phyloP scores from a whole-genome alignment of 2,329 filamentous ascomycete genomes.

The Colletotrichum siamense region DNA sequence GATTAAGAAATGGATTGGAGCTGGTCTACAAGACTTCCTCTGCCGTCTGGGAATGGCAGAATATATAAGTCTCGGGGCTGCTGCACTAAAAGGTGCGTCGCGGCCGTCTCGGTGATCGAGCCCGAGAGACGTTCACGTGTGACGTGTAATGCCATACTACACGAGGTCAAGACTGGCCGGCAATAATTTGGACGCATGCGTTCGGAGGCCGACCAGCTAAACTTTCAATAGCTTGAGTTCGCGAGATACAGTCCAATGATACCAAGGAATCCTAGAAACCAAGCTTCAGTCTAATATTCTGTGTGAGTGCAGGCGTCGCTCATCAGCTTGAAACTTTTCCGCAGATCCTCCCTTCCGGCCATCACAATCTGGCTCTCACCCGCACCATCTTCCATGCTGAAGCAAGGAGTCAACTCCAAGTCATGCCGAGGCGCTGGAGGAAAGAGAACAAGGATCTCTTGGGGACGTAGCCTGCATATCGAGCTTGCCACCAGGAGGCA shows the following conservation, averaged over 20 bases:
- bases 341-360: accelerated
- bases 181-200: accelerated
- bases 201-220: background rate
- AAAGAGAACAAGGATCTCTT: constrained; percentile 5
- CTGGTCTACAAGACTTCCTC: too few relatives aligned
- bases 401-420: background rate
- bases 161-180: accelerated
- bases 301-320: accelerated
- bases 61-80: accelerated
- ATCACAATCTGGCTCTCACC: background rate
- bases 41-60: background rate
- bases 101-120: too few relatives aligned
- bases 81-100: background rate
- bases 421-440: constrained; percentile 7
- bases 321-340: accelerated
- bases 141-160: background rate
- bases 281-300: background rate
- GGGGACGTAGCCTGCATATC: constrained; percentile 8
- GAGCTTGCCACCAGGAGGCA: constrained; percentile 7
- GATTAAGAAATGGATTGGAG: too few relatives aligned
- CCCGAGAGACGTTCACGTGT: background rate
- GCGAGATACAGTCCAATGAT: background rate
- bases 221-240: accelerated
- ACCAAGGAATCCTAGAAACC: background rate
- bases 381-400: background rate